Conservation (phyloP, 768 basidiomycete genomes). For the Rickenella mellea region DNA sequence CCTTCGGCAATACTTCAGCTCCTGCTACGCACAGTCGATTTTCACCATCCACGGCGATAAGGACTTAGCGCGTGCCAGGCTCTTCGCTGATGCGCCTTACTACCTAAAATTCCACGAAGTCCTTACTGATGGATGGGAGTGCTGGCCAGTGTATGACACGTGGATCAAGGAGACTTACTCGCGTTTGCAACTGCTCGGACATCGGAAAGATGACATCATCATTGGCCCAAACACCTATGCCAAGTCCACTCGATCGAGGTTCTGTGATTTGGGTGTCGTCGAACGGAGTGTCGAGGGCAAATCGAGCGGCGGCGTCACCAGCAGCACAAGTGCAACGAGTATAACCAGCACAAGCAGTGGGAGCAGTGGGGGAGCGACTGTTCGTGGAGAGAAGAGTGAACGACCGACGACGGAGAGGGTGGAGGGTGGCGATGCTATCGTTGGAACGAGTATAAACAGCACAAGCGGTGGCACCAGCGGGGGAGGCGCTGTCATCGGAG, state of each 20-base stretch:
- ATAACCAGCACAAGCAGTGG: too few relatives aligned
- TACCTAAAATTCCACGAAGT: constrained; percentile 5
- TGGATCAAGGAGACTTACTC: constrained; percentile 5
- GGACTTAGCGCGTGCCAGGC: neutral
- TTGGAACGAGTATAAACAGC: too few relatives aligned
- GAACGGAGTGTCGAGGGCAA: too few relatives aligned
- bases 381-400: too few relatives aligned
- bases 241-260: neutral
- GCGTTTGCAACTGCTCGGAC: neutral
- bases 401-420: too few relatives aligned
- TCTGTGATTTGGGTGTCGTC: constrained; percentile 4
- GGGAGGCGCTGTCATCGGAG: too few relatives aligned
- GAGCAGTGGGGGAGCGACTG: too few relatives aligned
- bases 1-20: constrained; percentile 3
- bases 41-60: neutral
- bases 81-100: constrained; percentile 2
- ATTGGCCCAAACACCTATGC: constrained; percentile 3
- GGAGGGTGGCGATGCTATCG: too few relatives aligned
- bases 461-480: too few relatives aligned
- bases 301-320: too few relatives aligned
- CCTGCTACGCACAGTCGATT: constrained; percentile 1
- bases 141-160: constrained; percentile 1
- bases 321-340: too few relatives aligned
- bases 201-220: neutral
- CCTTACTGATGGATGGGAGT: constrained; percentile 1